A percentile compares a stretch with the other conserved stretches of the same genome.
phyloP scores from a whole-genome alignment of 78 protist genomes.

The Monosiga brevicollis region DNA sequence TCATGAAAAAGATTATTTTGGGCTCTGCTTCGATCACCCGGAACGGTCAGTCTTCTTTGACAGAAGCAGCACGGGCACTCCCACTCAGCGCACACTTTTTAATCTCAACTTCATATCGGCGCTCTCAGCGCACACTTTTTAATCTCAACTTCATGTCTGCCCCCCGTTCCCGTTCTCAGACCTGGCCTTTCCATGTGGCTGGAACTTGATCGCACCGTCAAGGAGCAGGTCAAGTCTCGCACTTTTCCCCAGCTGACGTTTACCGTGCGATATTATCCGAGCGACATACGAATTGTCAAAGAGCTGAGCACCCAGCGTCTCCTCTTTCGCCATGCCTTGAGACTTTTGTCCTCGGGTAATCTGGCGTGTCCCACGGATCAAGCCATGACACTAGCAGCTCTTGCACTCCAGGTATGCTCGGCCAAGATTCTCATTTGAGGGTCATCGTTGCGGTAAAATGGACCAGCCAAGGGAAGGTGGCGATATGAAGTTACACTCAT shows the following conservation, averaged over 20 bases:
- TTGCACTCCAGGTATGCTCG: background rate
- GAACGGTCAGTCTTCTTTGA: no score
- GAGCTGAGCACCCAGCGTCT: background rate
- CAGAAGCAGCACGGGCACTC: no score
- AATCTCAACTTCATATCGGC: no score
- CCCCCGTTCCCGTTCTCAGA: no score
- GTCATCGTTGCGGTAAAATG: no score
- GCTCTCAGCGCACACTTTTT: no score
- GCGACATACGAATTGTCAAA: background rate
- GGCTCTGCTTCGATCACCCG: background rate
- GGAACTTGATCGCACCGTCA: background rate
- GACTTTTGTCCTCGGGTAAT: background rate
- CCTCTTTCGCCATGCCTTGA: background rate
- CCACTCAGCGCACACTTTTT: no score
- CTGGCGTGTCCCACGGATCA: background rate
- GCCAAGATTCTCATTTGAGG: no score
- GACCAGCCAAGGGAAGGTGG: background rate
- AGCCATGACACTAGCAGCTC: background rate
- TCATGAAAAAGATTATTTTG: background rate
- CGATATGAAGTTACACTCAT: background rate
- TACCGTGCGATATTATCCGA: background rate
- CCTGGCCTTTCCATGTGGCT: background rate
- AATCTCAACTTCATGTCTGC: no score
- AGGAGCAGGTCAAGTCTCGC: background rate
- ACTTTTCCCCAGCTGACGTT: background rate